A percentile compares a stretch with the other conserved stretches of the same genome.
Conservation (phyloP, 1,139 yeast genomes). For the Magnusiomyces starmeri region DNA sequence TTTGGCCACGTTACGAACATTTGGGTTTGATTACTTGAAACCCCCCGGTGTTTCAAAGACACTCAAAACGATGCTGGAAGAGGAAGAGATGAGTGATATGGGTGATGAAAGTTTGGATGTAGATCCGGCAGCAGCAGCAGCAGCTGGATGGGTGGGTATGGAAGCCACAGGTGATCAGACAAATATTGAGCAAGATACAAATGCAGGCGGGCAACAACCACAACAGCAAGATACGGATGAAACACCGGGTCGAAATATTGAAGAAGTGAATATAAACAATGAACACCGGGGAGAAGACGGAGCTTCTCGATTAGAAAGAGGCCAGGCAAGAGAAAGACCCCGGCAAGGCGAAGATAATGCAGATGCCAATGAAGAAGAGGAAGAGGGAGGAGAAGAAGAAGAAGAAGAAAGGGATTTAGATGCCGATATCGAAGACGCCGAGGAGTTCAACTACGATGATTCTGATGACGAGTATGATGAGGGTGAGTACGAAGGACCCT, state of each 20-base stretch:
- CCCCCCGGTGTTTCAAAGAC: constrained; percentile 24
- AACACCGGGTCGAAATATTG: no score
- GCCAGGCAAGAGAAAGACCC: no score
- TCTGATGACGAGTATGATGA: constrained; percentile 11
- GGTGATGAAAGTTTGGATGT: constrained; percentile 7
- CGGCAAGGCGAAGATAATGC: neutral
- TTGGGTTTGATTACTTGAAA: constrained; percentile 21
- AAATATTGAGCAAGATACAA: no score
- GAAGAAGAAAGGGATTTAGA: constrained; percentile 14
- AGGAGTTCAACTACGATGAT: constrained; percentile 8
- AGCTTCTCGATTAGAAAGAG: no score
- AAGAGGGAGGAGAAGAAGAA: constrained; percentile 9
- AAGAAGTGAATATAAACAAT: no score
- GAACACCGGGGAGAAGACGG: no score
- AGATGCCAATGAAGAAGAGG: constrained; percentile 14
- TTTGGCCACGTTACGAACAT: constrained; percentile 21
- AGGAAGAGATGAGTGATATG: constrained; percentile 9
- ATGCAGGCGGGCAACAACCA: no score
- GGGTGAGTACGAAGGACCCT: constrained; percentile 7
- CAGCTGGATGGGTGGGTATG: no score
- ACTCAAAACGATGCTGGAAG: constrained; percentile 21
- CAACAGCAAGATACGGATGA: no score
- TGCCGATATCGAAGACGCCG: constrained; percentile 10
- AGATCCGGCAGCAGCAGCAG: no score
- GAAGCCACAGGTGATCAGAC: no score